Conservation (phyloP, 2,329 filamentous ascomycete species). For the Neopestalotiopsis sp. region DNA sequence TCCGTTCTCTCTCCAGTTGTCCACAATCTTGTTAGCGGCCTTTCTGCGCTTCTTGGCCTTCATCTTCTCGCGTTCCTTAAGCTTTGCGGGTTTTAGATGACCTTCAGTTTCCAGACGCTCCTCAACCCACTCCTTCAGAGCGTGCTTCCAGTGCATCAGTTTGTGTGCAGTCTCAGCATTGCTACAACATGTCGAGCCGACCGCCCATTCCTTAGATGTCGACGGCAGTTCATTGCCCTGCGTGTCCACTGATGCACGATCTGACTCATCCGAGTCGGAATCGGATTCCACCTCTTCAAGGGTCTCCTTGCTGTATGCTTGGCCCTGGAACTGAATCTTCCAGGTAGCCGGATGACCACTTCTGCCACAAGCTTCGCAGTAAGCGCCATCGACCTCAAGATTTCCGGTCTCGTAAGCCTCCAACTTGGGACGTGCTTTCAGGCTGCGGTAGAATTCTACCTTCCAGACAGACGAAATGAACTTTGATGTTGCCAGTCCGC, state of each 20-base stretch:
- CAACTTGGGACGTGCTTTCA: constrained; percentile 70
- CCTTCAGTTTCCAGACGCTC: constrained; percentile 64
- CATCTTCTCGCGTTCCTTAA: constrained; percentile 67
- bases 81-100: constrained; percentile 60
- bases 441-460: constrained; percentile 65
- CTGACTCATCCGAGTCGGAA: constrained; percentile 37
- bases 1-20: constrained; percentile 64
- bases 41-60: constrained; percentile 63
- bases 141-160: constrained; percentile 77
- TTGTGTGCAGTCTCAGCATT: constrained; percentile 73
- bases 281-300: constrained; percentile 66
- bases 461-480: constrained; percentile 77
- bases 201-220: constrained; percentile 45
- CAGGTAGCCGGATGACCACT: constrained; percentile 71
- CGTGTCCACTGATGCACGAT: constrained; percentile 42
- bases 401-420: constrained; percentile 51
- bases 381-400: constrained; percentile 44
- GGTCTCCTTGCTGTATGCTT: constrained; percentile 68
- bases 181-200: constrained; percentile 48
- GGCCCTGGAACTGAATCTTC: constrained; percentile 67
- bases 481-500: constrained; percentile 71
- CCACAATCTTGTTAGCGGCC: constrained; percentile 67
- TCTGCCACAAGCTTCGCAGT: constrained; percentile 76
- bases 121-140: constrained; percentile 75
- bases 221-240: constrained; percentile 43